Evolutionary conservation across 2,329 filamentous ascomycete species (phyloP), one percentile per base, ranked within the genome.

Genomic region (Exophiala viscosa): DNA sequence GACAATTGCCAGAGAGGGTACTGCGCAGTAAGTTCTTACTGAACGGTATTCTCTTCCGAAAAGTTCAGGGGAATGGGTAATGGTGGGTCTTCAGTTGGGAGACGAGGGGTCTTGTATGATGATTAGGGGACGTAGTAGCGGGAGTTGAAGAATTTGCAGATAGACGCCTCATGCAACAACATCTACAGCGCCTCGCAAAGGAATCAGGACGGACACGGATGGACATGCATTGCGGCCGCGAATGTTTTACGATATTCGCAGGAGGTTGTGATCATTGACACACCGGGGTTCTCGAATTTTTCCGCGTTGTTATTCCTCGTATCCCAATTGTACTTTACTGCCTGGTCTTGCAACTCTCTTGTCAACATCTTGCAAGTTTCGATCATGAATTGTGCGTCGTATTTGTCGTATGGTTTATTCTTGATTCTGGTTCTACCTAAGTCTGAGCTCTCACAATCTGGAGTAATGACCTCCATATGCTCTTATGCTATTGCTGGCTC

Each of bases 251-350:
- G 23, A 28, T 28, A 4, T 28, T 36, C 34, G 14, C n/a, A 48
- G 36, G 41, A 33, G 48, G 28, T 45, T 45, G 40, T 20, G 9
- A 38, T 45, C 43, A 45, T 36, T 45, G 43, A 43, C 44, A 52
- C 42, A 52, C 33, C 47, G 55, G 51, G 47, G 51, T 57, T 42
- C 50, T 48, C 44, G 50, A 43, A 51, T 41, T 45, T 33, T 48
- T 38, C 42, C 52, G 45, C 48, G 42, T 50, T 40, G 50, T 50
- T 45, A 41, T 46, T 45, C 45, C 47, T 43, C 46, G 36, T 48
- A 55, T 69, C 68, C 67, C 70, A 68, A 67, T 71, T 73, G 72
- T 74, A 74, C 66, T 74, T 73, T 74, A 75, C 69, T 73, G 68
- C 69, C 69, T 72, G 40, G 20, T 42, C 20, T 70, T 69, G 69